Evolutionary conservation across 2,329 filamentous ascomycete species (phyloP), one percentile per base, ranked within the genome.

Genomic region (Pseudogymnoascus sp.): DNA sequence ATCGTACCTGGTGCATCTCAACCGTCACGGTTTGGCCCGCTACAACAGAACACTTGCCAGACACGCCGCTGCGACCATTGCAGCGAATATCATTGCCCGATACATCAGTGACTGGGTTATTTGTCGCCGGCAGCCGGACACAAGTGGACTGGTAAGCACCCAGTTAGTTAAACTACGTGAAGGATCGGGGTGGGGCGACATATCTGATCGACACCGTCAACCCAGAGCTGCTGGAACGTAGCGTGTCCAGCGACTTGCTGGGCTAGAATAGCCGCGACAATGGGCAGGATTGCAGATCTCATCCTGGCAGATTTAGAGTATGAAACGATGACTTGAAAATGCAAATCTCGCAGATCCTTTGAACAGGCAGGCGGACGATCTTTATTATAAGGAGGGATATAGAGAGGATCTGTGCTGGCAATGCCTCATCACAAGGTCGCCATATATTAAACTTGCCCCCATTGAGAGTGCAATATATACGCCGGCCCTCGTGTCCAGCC

Each of bases 1-100:
- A 13, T 3, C 50, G 2, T 56, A 56, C 50, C 69, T 80, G 78
- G 73, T 85, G 82, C 80, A 85, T 85, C 72, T 85, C 83, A 7
- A 84, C 76, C 0, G 82, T 83, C 13, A 84, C 60, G 26, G 60
- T 62, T 26, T 37, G 38, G 6, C 60, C 60, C 10, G 80, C 79
- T 31, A 73, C 71, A 31, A 82, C 79, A 19, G 74, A 69, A 69
- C 80, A 83, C 67, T 80, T 79, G 13, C 72, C 74, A 1, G 73
- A 64, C 3, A 76, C 73, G 13, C 72, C 70, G 13, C 65, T 67
- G 3, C 70, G 70, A 5, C 76, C 72, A 66, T 82, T 82, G 70
- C 82, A 84, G 67, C 78, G 76, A 61, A 84, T 78, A 70, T 79
- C 78, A 62, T 76, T 73, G 46, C 77, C 78, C 56, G 69, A 78